Evolutionary conservation across 225 moss, liverwort and hornwort genomes (phyloP), one percentile per base, ranked within the genome.

Genomic region (Pseudoscleropodium purum): DNA sequence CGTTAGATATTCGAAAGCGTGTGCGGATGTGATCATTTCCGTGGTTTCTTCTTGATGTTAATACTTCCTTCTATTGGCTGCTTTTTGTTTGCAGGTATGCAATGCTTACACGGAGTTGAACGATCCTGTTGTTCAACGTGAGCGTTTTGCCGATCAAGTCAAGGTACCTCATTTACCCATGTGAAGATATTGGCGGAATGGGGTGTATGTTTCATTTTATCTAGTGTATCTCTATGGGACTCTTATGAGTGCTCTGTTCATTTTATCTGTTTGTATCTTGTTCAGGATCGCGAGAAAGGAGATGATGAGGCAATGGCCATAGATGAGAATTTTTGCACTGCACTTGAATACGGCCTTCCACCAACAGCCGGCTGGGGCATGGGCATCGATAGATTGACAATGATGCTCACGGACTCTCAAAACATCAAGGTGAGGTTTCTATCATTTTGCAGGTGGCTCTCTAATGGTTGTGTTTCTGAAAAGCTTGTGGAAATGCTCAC

Each of bases 41-140:
- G 9, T 62, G 65, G 30, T 52, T 63, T 15, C 19, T 41, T 65
- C 75, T 64, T 87, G 57, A 51, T 76, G 47, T 81, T 30, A 12
- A 21, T 19, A 72, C 19, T 45, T 45, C 43, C 31, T 86, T 68
- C 3, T 41, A 24, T 45, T 51, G 77, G 67, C 43, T 57, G 54
- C 33, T 69, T 43, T 88, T 75, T 52, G 61, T 77, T 66, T 91
- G 59, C 91, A 97, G 97, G 93, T 97, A 13, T 97, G 97, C 94
- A 99, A 99, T 94, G 98, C 98, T 7, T 99, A 99, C 78, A 99
- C 98, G 14, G 98, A 99, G 91, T 89, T 99, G 75, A 99, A 99
- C 88, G 98, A 99, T 65, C 98, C 98, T 57, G 96, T 95, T 54
- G 92, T 98, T 51, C 98, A 98, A 92, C 95, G 98, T 47, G 96